Percentiles rank a stretch among this genome's conserved stretches.
Evolutionary conservation across 2,329 filamentous ascomycete genomes (phyloP).

Genomic region (Botrytis fabae): DNA sequence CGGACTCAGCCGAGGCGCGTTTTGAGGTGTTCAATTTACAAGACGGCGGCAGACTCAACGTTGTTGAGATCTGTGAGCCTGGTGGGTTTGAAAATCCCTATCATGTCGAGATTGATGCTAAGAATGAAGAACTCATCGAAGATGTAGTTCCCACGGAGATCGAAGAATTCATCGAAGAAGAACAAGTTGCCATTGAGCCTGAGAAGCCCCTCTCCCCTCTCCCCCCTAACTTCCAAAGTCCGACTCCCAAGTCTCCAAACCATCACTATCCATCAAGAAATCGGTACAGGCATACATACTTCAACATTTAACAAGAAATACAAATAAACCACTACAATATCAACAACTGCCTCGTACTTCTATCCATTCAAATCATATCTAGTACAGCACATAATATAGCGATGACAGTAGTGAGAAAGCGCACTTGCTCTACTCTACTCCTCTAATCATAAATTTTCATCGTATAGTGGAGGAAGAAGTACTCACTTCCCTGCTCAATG

Average conservation of each 20-base stretch:
- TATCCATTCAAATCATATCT: neutral
- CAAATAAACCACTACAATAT: fast-evolving
- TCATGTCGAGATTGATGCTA: too few relatives aligned
- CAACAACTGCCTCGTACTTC: fast-evolving
- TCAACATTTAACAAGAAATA: neutral
- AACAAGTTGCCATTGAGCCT: too few relatives aligned
- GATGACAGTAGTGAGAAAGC: too few relatives aligned
- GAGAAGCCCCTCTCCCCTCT: neutral
- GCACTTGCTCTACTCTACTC: neutral
- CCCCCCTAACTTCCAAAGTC: neutral
- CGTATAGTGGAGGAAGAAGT: neutral
- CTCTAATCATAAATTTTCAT: neutral
- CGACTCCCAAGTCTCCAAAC: neutral
- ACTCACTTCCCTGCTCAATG: neutral
- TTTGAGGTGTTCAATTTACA: too few relatives aligned
- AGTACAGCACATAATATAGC: too few relatives aligned
- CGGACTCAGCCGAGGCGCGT: too few relatives aligned
- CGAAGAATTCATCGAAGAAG: too few relatives aligned
- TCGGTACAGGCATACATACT: neutral
- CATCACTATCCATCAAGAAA: neutral
- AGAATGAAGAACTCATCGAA: too few relatives aligned
- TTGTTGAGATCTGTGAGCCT: too few relatives aligned
- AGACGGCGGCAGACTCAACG: too few relatives aligned
- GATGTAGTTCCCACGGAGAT: too few relatives aligned
- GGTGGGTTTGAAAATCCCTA: too few relatives aligned